Conservation (phyloP, 257 asterid genomes). For the Gentiana dahurica region DNA sequence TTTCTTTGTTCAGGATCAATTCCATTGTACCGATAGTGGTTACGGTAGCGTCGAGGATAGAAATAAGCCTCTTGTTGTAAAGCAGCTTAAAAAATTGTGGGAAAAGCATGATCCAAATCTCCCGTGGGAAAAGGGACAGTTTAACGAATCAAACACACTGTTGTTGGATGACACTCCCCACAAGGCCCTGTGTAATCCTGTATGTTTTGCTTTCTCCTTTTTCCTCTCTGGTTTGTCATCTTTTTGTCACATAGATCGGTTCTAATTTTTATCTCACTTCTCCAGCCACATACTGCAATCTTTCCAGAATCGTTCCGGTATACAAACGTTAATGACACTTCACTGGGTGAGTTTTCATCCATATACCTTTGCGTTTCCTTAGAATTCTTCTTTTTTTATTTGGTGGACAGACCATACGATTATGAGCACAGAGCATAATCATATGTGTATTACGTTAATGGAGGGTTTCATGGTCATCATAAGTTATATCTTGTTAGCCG, state of each 20-base stretch:
- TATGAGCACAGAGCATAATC: background rate
- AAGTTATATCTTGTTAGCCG: background rate
- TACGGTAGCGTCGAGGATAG: slow-evolving; percentile 42
- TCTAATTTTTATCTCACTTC: slow-evolving; percentile 16
- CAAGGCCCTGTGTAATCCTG: slow-evolving; percentile 76
- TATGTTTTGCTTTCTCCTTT: slow-evolving; percentile 24
- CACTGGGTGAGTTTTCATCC: slow-evolving; percentile 49
- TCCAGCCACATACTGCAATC: slow-evolving; percentile 64
- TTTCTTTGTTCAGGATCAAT: slow-evolving; percentile 56
- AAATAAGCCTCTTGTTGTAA: slow-evolving; percentile 62
- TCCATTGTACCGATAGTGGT: slow-evolving; percentile 59
- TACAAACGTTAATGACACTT: slow-evolving; percentile 36
- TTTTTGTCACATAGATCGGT: background rate
- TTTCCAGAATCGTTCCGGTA: slow-evolving; percentile 51
- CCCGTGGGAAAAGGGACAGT: slow-evolving; percentile 78
- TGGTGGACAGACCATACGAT: background rate
- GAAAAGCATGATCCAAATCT: slow-evolving; percentile 49
- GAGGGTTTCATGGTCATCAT: background rate
- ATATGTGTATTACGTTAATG: background rate
- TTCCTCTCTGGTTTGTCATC: slow-evolving; percentile 4
- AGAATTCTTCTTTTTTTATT: background rate
- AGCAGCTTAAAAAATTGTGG: slow-evolving; percentile 74
- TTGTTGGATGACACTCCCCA: slow-evolving; percentile 78
- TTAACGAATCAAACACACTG: slow-evolving; percentile 70
- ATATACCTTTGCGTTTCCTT: background rate